Conservation (phyloP, 345 rosid species). For the Chamaenerion angustifolium region DNA sequence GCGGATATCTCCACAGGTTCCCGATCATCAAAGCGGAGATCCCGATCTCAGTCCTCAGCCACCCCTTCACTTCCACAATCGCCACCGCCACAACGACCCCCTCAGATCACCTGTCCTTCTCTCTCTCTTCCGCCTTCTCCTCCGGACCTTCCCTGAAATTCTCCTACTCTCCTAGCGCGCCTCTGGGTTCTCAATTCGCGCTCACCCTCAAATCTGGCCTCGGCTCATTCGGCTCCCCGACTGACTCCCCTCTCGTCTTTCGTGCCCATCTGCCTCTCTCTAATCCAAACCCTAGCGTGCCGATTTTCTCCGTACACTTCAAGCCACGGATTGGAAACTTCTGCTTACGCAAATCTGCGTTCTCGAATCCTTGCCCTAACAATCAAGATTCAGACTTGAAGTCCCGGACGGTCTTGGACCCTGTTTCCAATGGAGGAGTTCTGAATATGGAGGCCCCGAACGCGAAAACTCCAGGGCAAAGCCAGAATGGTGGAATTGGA, state of each 20-base stretch:
- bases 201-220: conserved; percentile 49
- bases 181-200: conserved; percentile 27
- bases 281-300: conserved; percentile 14
- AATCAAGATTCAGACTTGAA: conserved; percentile 1
- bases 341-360: conserved; percentile 26
- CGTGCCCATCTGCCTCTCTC: conserved; percentile 36
- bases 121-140: conserved; percentile 39
- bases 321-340: conserved; percentile 51
- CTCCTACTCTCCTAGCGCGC: conserved; percentile 22
- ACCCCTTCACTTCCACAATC: conserved; percentile 13
- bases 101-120: conserved; percentile 19
- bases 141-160: conserved; percentile 48
- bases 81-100: conserved; percentile 13
- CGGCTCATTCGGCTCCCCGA: conserved; percentile 50
- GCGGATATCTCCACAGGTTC: conserved; percentile 2
- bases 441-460: not conserved
- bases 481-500: not conserved
- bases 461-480: not conserved
- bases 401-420: not conserved
- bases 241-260: conserved; percentile 41
- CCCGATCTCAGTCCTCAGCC: conserved; percentile 28
- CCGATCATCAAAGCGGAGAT: conserved; percentile 34
- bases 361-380: conserved; percentile 18
- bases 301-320: conserved; percentile 48
- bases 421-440: not conserved